These are phyloP conservation scores for Bipolaris victoriae DNA, from an alignment of 2,329 filamentous ascomycete genomes.

Conservation along the genomic window DNA sequence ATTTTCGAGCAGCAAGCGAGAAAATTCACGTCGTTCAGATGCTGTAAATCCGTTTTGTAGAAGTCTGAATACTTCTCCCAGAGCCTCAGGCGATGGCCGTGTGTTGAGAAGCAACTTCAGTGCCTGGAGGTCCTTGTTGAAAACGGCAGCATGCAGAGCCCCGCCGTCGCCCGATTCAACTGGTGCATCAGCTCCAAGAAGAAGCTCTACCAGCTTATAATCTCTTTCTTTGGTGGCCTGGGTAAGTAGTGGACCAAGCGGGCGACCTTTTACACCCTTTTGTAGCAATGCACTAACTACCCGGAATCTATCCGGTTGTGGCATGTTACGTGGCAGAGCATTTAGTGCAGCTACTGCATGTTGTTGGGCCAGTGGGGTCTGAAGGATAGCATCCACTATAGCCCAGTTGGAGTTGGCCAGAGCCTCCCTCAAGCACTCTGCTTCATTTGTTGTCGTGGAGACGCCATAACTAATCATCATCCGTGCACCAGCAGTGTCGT, in stretches of 20 bases:
- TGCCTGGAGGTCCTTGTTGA: slow-evolving; percentile 30
- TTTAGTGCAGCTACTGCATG: slow-evolving; percentile 39
- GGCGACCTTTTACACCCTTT: slow-evolving; percentile 37
- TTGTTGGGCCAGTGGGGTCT: slow-evolving; percentile 30
- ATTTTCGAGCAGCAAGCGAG: slow-evolving; percentile 31
- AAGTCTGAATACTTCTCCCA: slow-evolving; percentile 34
- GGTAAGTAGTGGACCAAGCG: slow-evolving; percentile 37
- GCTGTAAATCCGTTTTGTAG: slow-evolving; percentile 26
- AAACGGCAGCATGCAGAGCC: slow-evolving; percentile 32
- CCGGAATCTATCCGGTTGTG: slow-evolving; percentile 33
- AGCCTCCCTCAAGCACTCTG: slow-evolving; percentile 39
- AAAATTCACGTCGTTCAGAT: slow-evolving; percentile 31
- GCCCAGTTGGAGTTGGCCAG: slow-evolving; percentile 39
- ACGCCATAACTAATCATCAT: slow-evolving; percentile 43
- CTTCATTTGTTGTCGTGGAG: slow-evolving; percentile 36
- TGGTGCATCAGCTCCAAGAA: slow-evolving; percentile 37
- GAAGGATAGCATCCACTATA: slow-evolving; percentile 35
- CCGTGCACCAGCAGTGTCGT: slow-evolving; percentile 37
- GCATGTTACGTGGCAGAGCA: slow-evolving; percentile 26
- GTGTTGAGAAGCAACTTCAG: slow-evolving; percentile 30
- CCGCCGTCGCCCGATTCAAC: slow-evolving; percentile 26
- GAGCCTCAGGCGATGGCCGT: slow-evolving; percentile 26
- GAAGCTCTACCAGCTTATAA: slow-evolving; percentile 31
- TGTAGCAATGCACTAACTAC: slow-evolving; percentile 33
- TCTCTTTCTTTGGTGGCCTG: slow-evolving; percentile 41